Conservation (phyloP, 129 eudicot species). For the Arctium lappa region DNA sequence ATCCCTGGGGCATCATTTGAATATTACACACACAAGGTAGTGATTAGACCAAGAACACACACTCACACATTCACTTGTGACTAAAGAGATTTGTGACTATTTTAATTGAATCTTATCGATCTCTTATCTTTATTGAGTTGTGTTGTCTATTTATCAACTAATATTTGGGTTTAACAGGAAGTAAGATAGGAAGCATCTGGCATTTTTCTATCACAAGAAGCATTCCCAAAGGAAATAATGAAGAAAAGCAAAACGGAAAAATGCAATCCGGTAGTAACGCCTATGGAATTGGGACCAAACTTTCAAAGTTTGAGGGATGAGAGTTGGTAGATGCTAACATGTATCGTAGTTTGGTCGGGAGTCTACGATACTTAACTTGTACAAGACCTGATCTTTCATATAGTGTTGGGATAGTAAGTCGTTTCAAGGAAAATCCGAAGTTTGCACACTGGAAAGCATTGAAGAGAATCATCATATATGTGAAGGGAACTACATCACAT, state of each 20-base stretch:
- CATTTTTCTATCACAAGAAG: constrained; percentile 6
- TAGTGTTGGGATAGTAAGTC: neutral
- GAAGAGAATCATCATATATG: neutral
- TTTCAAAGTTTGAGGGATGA: constrained; percentile 8
- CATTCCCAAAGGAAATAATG: neutral
- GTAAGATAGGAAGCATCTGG: neutral
- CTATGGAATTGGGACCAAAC: constrained; percentile 6
- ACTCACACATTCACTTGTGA: no score
- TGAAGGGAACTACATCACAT: neutral
- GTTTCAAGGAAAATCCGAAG: neutral
- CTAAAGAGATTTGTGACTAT: no score
- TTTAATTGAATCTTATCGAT: no score
- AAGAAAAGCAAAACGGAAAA: neutral
- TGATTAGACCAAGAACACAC: no score
- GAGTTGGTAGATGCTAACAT: neutral
- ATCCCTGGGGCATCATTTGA: no score
- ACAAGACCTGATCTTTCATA: neutral
- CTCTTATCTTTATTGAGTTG: no score
- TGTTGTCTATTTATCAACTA: no score
- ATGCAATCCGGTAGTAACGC: neutral
- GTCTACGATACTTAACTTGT: constrained; percentile 6
- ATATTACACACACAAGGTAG: no score
- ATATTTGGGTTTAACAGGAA: no score
- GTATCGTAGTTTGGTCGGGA: constrained; percentile 3
- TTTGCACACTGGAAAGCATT: neutral